A percentile compares a stretch with the other conserved stretches of the same genome.
Evolutionary conservation across 75 land plant species (phyloP).

Genomic region (Cupressus sempervirens): DNA sequence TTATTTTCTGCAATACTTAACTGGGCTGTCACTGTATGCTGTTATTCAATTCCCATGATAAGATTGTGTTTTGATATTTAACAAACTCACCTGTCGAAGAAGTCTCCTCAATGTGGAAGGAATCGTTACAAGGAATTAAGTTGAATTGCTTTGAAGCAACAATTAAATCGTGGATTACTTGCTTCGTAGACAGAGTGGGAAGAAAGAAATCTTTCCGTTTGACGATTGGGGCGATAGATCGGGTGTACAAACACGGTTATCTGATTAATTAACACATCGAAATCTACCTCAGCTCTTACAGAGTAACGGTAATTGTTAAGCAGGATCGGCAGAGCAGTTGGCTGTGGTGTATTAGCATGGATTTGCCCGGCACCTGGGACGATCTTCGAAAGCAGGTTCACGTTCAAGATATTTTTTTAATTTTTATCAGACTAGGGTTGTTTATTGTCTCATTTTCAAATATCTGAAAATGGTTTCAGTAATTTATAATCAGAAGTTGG

Average conservation of each 20-base stretch:
- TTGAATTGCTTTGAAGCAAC: no score
- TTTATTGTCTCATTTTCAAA: background rate
- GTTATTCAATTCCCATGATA: no score
- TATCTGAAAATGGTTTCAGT: background rate
- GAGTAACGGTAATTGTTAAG: background rate
- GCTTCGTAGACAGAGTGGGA: no score
- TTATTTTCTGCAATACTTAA: no score
- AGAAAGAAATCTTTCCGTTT: no score
- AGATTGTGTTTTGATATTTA: no score
- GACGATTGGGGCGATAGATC: no score
- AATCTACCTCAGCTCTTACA: background rate
- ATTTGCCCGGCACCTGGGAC: constrained; percentile 7
- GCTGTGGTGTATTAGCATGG: background rate
- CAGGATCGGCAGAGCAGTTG: background rate
- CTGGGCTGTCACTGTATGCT: no score
- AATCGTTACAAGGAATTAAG: no score
- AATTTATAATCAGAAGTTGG: background rate
- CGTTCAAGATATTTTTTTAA: background rate
- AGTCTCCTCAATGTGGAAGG: no score
- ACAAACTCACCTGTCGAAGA: no score
- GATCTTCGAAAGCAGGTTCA: constrained; percentile 3
- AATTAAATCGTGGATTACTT: no score
- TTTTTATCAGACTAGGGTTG: background rate
- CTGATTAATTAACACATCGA: background rate
- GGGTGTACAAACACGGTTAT: background rate